Base-by-base conservation (phyloP, 345 rosid species). In the Linum lewisii region DNA sequence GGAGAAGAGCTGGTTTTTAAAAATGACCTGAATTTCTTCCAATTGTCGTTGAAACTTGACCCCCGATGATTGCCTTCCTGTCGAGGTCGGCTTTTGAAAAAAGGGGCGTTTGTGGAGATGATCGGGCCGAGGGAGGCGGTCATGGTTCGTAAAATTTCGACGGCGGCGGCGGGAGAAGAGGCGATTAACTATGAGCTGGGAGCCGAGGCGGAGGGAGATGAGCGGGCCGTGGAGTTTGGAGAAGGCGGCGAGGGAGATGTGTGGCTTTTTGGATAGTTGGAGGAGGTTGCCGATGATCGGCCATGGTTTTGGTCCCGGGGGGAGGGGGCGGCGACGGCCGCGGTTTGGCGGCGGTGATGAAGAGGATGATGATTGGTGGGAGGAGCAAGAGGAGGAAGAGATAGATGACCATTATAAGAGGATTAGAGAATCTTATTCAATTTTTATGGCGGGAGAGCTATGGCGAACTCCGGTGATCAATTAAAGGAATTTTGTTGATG, bases 291-390 rank as follows among this genome's bases (percentile, higher is more conserved):
- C 69, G 21, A 60, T 20, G 15, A 73, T 42, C 1, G 69, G 76
- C 76, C 72, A 73, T 60, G 54, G 63, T 3, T 21, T 45, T 22
- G 76, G 69, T 0, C 66, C 72, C 36, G 66, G 66, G 24, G 76
- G 72, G 11, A 73, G n/a, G 62, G 1, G 56, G 59, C 10, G 9
- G 60, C 7, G 18, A 21, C 38, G 38, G 38, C 38, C 38, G 5
- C 1, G 7, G 38, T 6, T 34, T 34, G 38, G 7, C 7, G 38
- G 4, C 9, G 38, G 0, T 6, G 38, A 34, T 6, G 38, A 34
- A 11, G 38, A 34, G 10, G 38, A 34, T 6, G 5, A 34, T 34
- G 38, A 34, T 11, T 11, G 38, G 38, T 34, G 9, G 38, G 4
- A 34, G 38, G 10, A 6, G 7, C 5, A 34, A n/a, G n/a, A n/a